Conservation (phyloP, 2,329 filamentous ascomycete species). For the Sclerotinia borealis region DNA sequence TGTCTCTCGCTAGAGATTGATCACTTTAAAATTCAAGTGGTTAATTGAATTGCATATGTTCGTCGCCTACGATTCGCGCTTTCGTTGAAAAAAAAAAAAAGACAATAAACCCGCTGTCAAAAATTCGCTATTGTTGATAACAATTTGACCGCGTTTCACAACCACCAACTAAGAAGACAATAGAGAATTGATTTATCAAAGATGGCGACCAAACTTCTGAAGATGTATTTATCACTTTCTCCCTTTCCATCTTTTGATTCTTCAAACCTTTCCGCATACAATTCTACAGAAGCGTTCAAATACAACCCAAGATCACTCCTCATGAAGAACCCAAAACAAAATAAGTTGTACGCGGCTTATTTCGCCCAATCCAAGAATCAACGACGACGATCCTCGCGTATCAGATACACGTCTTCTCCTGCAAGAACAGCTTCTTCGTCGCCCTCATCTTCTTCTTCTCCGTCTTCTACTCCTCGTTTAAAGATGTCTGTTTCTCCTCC, state of each 20-base stretch:
- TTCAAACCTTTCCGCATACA: not conserved
- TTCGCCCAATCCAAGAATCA: not conserved
- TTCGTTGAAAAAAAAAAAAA: not conserved
- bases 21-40: not conserved
- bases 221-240: not conserved
- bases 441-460: not conserved
- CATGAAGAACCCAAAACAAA: not conserved
- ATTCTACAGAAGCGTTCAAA: not conserved
- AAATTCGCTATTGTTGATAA: not conserved
- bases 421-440: conserved; percentile 1
- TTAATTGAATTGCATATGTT: not conserved
- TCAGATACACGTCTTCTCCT: not conserved
- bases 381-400: not conserved
- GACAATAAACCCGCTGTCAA: not conserved
- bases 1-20: not conserved
- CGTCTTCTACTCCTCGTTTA: not conserved
- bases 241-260: not conserved
- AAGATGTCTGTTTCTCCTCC: not conserved
- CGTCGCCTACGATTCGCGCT: not conserved
- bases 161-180: not conserved
- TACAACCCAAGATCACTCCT: conserved; percentile 3
- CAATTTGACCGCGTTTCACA: not conserved
- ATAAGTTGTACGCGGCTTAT: not conserved
- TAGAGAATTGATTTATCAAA: not conserved
- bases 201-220: conserved; percentile 7